Base-by-base conservation (phyloP, 2,329 filamentous ascomycete genomes). In the Cordyceps tenuipes region DNA sequence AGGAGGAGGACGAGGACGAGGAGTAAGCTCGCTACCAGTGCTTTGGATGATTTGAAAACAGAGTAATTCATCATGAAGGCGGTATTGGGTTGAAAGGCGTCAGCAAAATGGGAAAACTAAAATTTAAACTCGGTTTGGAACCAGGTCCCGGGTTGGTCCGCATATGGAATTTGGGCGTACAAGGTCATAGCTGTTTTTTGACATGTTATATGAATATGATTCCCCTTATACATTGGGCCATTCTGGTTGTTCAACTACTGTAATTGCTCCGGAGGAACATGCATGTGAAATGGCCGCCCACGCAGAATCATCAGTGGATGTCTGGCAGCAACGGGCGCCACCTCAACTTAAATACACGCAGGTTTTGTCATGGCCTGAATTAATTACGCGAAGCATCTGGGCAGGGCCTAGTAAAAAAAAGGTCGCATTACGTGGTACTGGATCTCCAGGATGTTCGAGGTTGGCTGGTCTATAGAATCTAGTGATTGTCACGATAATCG, bases 1-100 rank as follows among this genome's bases (percentile, higher is more conserved):
- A 88, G 64, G 85, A 88, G 74, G 85, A 86, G 70, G 79, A 80
- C 59, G 81, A 83, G 71, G 82, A 84, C 71, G 83, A 86, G 67
- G 84, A 87, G 79, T 86, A 86, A 80, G 55, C 23, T 21, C 46
- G 8, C 9, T 36, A n/a, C 23, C 47, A n/a, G 17, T 13, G 47
- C 47, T 49, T 50, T 4, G 17, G 19, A 43, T 41, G 31, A 54
- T 36, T 17, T 36, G 19, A 58, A 13, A 50, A 15, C 2, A 23
- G 51, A 31, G 50, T 4, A n/a, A n/a, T 43, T 43, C 39, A 21
- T n/a, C n/a, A 29, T 41, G 49, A 41, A 47, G 49, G 29, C 5
- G 43, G 51, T 36, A 26, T 12, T 21, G 36, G 23, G 5, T 23
- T 50, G 51, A 54, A 54, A 19, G 49, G 39, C 47, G 26, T 13